A percentile compares a stretch with the other conserved stretches of the same genome.
These are phyloP conservation scores for Neonothopanus nambi DNA, from an alignment of 1,284 basidiomycete genomes.

Conservation along the genomic window DNA sequence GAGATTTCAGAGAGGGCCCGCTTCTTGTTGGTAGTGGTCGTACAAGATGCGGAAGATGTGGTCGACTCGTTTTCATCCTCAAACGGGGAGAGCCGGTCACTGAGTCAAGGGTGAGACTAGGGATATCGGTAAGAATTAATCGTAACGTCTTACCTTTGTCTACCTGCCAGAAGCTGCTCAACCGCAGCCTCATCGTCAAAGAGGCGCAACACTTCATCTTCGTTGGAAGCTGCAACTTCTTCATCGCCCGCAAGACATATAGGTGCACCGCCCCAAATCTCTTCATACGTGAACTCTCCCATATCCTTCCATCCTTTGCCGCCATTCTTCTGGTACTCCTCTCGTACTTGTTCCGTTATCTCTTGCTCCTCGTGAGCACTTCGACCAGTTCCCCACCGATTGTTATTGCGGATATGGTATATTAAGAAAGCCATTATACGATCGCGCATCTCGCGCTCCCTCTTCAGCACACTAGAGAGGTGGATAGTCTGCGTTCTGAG, in stretches of 20 bases:
- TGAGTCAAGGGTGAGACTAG: no score
- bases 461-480: not conserved
- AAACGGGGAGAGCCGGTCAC: no score
- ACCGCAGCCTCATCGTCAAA: no score
- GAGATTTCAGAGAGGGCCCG: no score
- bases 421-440: conserved; percentile 8
- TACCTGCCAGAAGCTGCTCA: no score
- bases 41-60: no score
- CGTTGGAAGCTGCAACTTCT: conserved; percentile 4
- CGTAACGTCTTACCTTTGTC: no score
- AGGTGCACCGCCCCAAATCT: conserved; percentile 11
- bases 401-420: conserved; percentile 11
- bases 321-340: conserved; percentile 6
- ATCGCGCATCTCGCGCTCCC: conserved; percentile 11
- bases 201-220: conserved; percentile 8
- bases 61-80: no score
- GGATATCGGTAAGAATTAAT: no score
- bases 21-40: no score
- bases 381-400: conserved; percentile 1
- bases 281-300: conserved; percentile 11
- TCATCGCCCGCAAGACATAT: not conserved
- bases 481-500: not conserved
- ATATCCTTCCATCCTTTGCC: conserved; percentile 14
- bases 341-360: not conserved
- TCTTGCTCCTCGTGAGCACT: not conserved